Evolutionary conservation across 1,284 basidiomycete species (phyloP).

Genomic region (Cryptococcus amylolentus): DNA sequence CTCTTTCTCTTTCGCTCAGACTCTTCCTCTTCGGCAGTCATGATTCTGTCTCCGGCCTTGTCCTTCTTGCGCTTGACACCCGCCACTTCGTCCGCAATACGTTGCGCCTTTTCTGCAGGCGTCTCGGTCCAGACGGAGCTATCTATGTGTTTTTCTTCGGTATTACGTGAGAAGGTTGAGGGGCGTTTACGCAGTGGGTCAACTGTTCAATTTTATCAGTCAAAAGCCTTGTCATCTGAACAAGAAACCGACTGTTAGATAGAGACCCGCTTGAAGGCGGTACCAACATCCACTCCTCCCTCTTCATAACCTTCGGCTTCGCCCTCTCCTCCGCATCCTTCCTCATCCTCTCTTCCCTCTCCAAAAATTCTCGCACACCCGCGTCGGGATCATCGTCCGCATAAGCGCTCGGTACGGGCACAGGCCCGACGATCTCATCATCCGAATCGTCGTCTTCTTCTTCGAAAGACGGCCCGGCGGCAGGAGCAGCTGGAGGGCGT

Average conservation of each 20-base stretch:
- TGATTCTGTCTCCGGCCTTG: constrained; percentile 28
- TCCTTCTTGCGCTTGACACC: constrained; percentile 72
- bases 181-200: constrained; percentile 71
- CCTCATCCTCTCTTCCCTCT: constrained; percentile 57
- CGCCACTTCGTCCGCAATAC: constrained; percentile 77
- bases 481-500: constrained; percentile 7
- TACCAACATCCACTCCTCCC: constrained; percentile 93
- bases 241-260: constrained; percentile 60
- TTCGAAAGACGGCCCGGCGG: constrained; percentile 22
- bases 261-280: constrained; percentile 76
- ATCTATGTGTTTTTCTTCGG: constrained; percentile 47
- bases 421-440: constrained; percentile 32
- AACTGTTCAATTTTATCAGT: constrained; percentile 50
- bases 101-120: constrained; percentile 76
- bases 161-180: constrained; percentile 48
- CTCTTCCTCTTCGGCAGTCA: constrained; percentile 50
- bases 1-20: constrained; percentile 55
- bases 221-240: not conserved
- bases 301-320: constrained; percentile 67
- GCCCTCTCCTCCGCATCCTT: constrained; percentile 63
- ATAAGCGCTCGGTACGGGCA: constrained; percentile 46
- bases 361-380: constrained; percentile 72
- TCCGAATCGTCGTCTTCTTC: constrained; percentile 36
- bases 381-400: constrained; percentile 53
- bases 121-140: constrained; percentile 88